Percentiles rank a stretch among this genome's conserved stretches.
Conservation (phyloP, 805 yeast genomes). For the Brettanomyces sp. region DNA sequence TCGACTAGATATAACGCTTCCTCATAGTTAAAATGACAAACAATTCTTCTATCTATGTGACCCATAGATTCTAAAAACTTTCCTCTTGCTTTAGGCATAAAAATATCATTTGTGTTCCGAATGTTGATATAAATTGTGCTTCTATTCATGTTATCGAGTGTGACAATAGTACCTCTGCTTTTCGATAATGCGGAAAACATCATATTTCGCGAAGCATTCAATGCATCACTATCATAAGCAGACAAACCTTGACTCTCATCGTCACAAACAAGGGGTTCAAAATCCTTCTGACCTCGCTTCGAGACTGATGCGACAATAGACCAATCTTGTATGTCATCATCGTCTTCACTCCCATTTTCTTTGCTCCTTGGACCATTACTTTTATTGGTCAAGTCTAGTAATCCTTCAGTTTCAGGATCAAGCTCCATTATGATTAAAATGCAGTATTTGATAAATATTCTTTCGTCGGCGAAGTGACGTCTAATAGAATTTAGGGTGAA, state of each 20-base stretch:
- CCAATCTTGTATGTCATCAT: constrained; percentile 50
- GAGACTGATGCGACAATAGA: constrained; percentile 33
- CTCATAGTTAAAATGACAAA: constrained; percentile 43
- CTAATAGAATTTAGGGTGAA: too few relatives aligned
- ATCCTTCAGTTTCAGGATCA: constrained; percentile 5
- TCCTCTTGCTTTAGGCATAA: constrained; percentile 50
- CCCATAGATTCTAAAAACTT: constrained; percentile 72
- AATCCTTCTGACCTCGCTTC: constrained; percentile 77
- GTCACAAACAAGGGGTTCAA: constrained; percentile 42
- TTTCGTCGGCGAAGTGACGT: not conserved
- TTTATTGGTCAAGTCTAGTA: not conserved
- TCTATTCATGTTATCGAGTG: constrained; percentile 16
- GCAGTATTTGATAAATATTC: not conserved
- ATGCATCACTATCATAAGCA: constrained; percentile 20
- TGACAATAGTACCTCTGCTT: constrained; percentile 33
- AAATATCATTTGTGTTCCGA: constrained; percentile 4
- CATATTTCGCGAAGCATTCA: constrained; percentile 48
- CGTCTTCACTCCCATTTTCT: constrained; percentile 18
- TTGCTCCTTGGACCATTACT: not conserved
- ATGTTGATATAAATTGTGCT: constrained; percentile 17
- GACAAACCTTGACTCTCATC: constrained; percentile 7
- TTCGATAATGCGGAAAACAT: constrained; percentile 62
- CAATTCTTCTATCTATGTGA: constrained; percentile 35
- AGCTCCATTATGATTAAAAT: constrained; percentile 1
- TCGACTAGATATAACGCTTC: constrained; percentile 75